A percentile compares a stretch with the other conserved stretches of the same genome.
These are phyloP conservation scores for Cicer pinnatifidum DNA, from an alignment of 306 rosid species.

Conservation along the genomic window DNA sequence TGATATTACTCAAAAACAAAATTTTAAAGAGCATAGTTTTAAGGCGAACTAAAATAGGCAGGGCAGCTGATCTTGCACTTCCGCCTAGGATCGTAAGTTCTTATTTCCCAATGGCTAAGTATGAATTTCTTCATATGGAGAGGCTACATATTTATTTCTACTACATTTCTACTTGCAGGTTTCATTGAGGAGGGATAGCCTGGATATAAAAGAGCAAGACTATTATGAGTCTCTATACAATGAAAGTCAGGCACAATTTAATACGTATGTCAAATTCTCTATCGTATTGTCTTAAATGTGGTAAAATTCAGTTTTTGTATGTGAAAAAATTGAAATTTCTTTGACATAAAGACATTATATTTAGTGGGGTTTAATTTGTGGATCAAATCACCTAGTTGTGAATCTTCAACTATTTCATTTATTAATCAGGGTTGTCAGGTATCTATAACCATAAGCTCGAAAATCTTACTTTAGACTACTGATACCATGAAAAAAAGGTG, in stretches of 20 bases:
- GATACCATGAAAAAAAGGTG: background rate
- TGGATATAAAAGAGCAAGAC: constrained; percentile 81
- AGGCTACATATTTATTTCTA: constrained; percentile 27
- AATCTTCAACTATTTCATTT: constrained; percentile 5
- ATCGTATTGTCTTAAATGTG: constrained; percentile 18
- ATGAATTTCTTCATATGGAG: constrained; percentile 10
- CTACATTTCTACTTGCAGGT: constrained; percentile 55
- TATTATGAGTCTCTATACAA: constrained; percentile 84
- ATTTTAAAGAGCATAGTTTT: constrained; percentile 71
- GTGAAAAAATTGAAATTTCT: background rate
- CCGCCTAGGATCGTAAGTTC: constrained; percentile 91
- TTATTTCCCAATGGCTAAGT: constrained; percentile 31
- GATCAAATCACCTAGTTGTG: constrained; percentile 13
- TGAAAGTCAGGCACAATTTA: constrained; percentile 83
- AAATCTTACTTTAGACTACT: background rate
- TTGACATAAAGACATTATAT: constrained; percentile 1
- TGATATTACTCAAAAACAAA: constrained; percentile 79
- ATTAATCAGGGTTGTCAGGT: background rate
- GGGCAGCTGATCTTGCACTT: constrained; percentile 95
- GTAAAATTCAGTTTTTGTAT: constrained; percentile 33
- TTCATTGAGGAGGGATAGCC: constrained; percentile 72
- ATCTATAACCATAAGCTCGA: constrained; percentile 15
- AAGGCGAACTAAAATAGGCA: constrained; percentile 86
- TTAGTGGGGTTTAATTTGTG: background rate
- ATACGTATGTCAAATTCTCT: constrained; percentile 63